Evolutionary conservation across 2,329 filamentous ascomycete genomes (phyloP), one percentile per base, ranked within the genome.

Genomic region (Paramyrothecium sp.): DNA sequence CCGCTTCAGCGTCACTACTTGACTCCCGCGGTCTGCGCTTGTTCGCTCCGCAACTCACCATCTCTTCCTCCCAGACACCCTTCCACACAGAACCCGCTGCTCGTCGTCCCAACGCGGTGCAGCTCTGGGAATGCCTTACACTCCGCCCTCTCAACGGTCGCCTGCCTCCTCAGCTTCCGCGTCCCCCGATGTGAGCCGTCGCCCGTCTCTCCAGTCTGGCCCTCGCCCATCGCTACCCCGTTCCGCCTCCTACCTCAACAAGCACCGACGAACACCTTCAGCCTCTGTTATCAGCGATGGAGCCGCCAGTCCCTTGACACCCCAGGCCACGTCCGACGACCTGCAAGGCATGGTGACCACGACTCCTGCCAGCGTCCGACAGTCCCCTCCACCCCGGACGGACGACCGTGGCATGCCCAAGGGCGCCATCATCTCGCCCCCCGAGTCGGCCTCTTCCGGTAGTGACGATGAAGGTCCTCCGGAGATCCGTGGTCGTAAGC

Each of bases 401-500:
- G 87, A 91, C 75, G 83, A 79, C 23, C 73, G 86, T 58, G 78
- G 85, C 61, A 95, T 97, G 73, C 92, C 92, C 47, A 85, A 86
- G 60, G 92, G 91, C 60, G 92, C 91, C 61, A 86, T 97, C 65
- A 90, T 96, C 58, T 97, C 94, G 0, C 94, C 94, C 38, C 94
- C 94, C 11, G 94, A 97, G 67, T 97, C 93, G 34, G 83, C 84
- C 7, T 83, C 85, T 44, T 90, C 89, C 63, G 93, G 89, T 23
- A 92, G 93, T 73, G 93, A 97, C 70, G 92, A 96, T 64, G 92
- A 96, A 67, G 87, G 85, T 64, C 75, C 66, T 22, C 72, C 71
- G 2, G 72, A 79, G 54, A 67, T 76, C 7, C 75, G 80, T 4
- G 80, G 77, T n/a, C 76, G 81, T 52, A 74, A 78, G 53, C 73